phyloP scores from a whole-genome alignment of 129 eudicot genomes.

The Escallonia rubra region DNA sequence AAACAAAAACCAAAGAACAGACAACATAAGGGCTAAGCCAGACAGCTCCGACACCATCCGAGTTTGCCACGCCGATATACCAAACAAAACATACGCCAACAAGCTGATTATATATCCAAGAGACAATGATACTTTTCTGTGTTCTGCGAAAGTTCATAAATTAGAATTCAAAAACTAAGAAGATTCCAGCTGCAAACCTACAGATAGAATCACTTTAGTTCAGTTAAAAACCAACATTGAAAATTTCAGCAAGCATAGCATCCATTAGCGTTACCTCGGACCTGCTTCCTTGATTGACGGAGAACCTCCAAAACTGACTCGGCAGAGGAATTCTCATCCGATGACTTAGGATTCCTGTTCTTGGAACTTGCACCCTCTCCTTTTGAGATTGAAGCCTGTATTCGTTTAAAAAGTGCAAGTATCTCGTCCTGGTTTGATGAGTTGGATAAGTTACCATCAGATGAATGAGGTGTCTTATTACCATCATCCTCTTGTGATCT shows the following conservation, averaged over 20 bases:
- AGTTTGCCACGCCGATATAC: too few species aligned
- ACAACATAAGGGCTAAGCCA: too few species aligned
- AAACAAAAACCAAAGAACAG: too few species aligned
- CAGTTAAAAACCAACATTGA: neutral
- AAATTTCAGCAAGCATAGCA: neutral
- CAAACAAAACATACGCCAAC: too few species aligned
- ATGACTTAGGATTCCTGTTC: constrained; percentile 22
- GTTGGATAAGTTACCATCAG: constrained; percentile 19
- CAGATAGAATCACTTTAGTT: too few species aligned
- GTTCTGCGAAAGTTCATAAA: too few species aligned
- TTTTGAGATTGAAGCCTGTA: constrained; percentile 47
- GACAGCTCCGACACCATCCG: too few species aligned
- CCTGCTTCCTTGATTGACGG: constrained; percentile 28
- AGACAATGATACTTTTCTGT: too few species aligned
- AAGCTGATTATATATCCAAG: too few species aligned
- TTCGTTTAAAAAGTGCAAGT: constrained; percentile 50
- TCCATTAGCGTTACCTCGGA: constrained; percentile 19
- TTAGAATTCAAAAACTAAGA: too few species aligned
- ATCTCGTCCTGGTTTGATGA: constrained; percentile 42
- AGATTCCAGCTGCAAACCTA: too few species aligned
- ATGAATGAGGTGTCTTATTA: constrained; percentile 17
- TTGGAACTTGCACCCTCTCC: constrained; percentile 30
- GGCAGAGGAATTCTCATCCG: constrained; percentile 29
- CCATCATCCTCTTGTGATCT: constrained; percentile 23
- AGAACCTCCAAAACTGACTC: constrained; percentile 50